Conservation (phyloP, 306 rosid species). For the Cucurbita moschata region DNA sequence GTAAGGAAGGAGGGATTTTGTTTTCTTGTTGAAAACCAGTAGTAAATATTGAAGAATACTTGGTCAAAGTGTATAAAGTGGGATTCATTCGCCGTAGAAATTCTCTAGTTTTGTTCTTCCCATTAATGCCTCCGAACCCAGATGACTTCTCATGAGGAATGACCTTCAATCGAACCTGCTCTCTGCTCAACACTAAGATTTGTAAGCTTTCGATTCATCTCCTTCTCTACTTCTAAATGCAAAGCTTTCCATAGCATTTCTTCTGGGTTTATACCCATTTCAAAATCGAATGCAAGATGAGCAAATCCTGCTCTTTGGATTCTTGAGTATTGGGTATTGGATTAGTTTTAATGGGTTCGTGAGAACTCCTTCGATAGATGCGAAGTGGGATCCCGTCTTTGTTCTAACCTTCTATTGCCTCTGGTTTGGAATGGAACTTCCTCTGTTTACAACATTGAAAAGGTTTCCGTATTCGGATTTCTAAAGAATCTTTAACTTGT, state of each 20-base stretch:
- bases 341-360: background rate
- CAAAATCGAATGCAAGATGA: background rate
- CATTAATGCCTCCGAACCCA: constrained; percentile 1
- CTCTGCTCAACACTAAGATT: background rate
- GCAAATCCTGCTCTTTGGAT: background rate
- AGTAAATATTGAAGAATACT: background rate
- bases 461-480: no score
- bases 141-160: background rate
- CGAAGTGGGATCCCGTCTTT: background rate
- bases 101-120: background rate
- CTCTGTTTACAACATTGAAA: no score
- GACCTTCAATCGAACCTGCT: background rate
- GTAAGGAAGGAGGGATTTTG: background rate
- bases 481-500: background rate
- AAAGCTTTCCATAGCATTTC: background rate
- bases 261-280: background rate
- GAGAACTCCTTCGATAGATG: background rate
- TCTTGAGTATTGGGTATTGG: background rate
- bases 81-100: background rate
- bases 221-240: background rate
- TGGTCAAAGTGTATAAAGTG: constrained; percentile 8
- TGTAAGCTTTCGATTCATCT: constrained; percentile 2
- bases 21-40: background rate
- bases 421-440: background rate
- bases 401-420: background rate